A percentile compares a stretch with the other conserved stretches of the same genome.
phyloP scores from a whole-genome alignment of 2,329 filamentous ascomycete species.

The Plenodomus lindquistii region DNA sequence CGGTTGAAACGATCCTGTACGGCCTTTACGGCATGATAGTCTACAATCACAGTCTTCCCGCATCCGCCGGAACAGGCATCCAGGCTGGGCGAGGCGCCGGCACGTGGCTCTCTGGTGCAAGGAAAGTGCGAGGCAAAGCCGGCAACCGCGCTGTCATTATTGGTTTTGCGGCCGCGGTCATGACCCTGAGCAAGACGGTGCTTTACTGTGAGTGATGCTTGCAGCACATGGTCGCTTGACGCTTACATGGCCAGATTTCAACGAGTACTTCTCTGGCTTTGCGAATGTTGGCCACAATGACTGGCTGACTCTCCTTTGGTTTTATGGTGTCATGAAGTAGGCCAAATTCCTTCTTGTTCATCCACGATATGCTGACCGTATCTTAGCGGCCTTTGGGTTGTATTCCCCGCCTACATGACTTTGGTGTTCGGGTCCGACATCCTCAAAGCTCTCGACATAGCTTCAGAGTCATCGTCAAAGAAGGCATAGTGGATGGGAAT shows the following conservation, averaged over 20 bases:
- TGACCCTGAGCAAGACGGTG: slow-evolving; percentile 70
- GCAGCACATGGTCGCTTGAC: neutral
- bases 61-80: slow-evolving; percentile 44
- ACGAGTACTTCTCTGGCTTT: slow-evolving; percentile 65
- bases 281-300: slow-evolving; percentile 66
- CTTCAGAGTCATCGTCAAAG: slow-evolving; percentile 35
- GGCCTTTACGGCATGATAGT: slow-evolving; percentile 63
- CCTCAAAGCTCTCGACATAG: slow-evolving; percentile 59
- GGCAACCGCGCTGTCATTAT: slow-evolving; percentile 62
- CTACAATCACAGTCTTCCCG: slow-evolving; percentile 43
- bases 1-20: slow-evolving; percentile 70
- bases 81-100: slow-evolving; percentile 44
- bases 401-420: slow-evolving; percentile 65
- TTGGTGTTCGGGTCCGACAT: slow-evolving; percentile 66
- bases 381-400: slow-evolving; percentile 65
- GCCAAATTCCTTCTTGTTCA: slow-evolving; percentile 24
- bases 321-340: slow-evolving; percentile 71
- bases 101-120: slow-evolving; percentile 54
- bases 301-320: slow-evolving; percentile 54
- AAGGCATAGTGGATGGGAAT: slow-evolving; percentile 29
- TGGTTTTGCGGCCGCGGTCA: slow-evolving; percentile 61
- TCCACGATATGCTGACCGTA: slow-evolving; percentile 4
- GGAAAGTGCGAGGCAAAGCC: slow-evolving; percentile 55
- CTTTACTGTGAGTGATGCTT: slow-evolving; percentile 62
- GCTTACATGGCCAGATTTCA: slow-evolving; percentile 54